Evolutionary conservation across 2,329 filamentous ascomycete species (phyloP).

Genomic region (Didymella pinodella): DNA sequence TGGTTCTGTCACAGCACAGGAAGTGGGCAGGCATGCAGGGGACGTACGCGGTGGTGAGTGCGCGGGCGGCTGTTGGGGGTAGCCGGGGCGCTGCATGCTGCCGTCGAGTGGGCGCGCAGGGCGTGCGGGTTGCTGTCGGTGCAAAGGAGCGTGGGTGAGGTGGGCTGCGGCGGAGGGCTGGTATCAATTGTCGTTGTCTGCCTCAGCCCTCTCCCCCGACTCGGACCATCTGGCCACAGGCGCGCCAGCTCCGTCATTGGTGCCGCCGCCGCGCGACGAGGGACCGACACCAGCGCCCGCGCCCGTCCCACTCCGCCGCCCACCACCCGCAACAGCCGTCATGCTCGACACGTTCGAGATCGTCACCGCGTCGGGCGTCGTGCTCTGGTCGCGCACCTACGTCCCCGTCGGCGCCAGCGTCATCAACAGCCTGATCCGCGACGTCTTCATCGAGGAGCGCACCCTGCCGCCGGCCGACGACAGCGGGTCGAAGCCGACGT

Average conservation of each 20-base stretch:
- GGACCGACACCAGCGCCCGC: slow-evolving; percentile 11
- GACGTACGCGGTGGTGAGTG: slow-evolving; percentile 80
- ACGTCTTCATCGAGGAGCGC: slow-evolving; percentile 98
- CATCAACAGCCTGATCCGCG: slow-evolving; percentile 92
- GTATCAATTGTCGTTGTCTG: background rate
- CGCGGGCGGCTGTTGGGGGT: slow-evolving; percentile 73
- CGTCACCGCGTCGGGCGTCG: slow-evolving; percentile 92
- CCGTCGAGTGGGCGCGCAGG: background rate
- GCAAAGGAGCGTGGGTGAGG: slow-evolving; percentile 1
- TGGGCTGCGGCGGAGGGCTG: background rate
- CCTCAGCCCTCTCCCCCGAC: slow-evolving; percentile 21
- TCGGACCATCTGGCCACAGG: slow-evolving; percentile 34
- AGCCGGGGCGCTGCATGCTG: slow-evolving; percentile 85
- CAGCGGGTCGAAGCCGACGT: slow-evolving; percentile 73
- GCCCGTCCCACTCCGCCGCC: slow-evolving; percentile 17
- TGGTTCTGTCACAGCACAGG: no score
- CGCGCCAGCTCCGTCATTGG: slow-evolving; percentile 40
- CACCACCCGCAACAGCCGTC: slow-evolving; percentile 53
- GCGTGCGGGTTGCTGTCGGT: background rate
- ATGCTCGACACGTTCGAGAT: slow-evolving; percentile 99
- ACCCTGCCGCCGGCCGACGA: slow-evolving; percentile 68
- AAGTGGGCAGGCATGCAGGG: background rate
- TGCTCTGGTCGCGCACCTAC: slow-evolving; percentile 93
- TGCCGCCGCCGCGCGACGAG: background rate
- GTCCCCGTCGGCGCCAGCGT: slow-evolving; percentile 79